Base-by-base conservation (phyloP, 345 rosid genomes). In the Populus deltoides region DNA sequence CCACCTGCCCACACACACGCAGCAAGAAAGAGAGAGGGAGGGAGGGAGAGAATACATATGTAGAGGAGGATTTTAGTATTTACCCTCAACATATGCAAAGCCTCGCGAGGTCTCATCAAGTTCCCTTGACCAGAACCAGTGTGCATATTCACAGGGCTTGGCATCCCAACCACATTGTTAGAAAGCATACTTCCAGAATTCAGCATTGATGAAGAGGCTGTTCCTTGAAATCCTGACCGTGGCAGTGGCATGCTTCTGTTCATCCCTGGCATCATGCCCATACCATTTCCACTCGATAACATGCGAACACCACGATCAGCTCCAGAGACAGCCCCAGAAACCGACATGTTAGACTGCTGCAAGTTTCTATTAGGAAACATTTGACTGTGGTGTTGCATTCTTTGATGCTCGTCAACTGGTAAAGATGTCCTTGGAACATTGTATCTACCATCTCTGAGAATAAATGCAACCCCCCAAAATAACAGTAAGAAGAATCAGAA, bases 321-420 rank as follows among this genome's bases (percentile, higher is more conserved):
- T 77, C 97, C 97, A 70, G 93, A 79, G 76, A 86, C 84, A 79
- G 89, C 78, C 78, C 95, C 97, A 62, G 94, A 80, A 75, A 84
- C 88, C 76, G 97, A 77, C 89, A 91, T 62, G 83, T 85, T 92
- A 75, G 94, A 57, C 84, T 90, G 99, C 83, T 87, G 95, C 79
- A 88, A 76, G 74, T 89, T 87, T 89, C 97, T 90, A 79, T 85
- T 81, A 4, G 97, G 79, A 72, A 89, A 41, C 88, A 88, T 86
- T 82, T 92, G 98, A 86, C 87, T 90, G 79, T 79, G 81, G 63
- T 87, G 97, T 75, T 87, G 98, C 85, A 87, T 82, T 79, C 93
- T 85, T 73, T 91, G 97, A 78, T 91, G 98, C 85, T 97, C 98
- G 71, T 92, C 96, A 81, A 76, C 90, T 43, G 90, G 93, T 73